A percentile compares a stretch with the other conserved stretches of the same genome.
phyloP scores from a whole-genome alignment of 768 basidiomycete species.

The Phylloporus sp. region DNA sequence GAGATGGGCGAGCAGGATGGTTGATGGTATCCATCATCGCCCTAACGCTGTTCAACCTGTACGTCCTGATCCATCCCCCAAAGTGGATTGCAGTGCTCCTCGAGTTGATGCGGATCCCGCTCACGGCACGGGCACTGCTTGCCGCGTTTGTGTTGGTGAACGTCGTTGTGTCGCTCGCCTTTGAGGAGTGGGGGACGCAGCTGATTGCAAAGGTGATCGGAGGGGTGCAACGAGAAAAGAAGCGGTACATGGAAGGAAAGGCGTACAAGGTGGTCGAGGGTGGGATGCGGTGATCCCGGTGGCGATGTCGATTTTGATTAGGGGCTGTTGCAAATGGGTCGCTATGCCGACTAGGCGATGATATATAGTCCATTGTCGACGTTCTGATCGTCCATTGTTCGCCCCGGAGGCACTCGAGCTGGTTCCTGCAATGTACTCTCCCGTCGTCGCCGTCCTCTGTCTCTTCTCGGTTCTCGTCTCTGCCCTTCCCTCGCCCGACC shows the following conservation, averaged over 20 bases:
- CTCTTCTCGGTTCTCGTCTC: conserved; percentile 23
- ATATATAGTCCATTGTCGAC: conserved; percentile 2
- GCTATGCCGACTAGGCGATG: conserved; percentile 14
- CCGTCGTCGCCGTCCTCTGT: conserved; percentile 19
- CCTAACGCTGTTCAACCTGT: conserved; percentile 67
- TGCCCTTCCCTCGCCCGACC: conserved; percentile 24
- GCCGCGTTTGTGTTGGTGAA: conserved; percentile 65
- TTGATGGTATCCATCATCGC: conserved; percentile 72
- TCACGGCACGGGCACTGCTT: conserved; percentile 64
- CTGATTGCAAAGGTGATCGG: conserved; percentile 54
- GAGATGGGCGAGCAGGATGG: conserved; percentile 46
- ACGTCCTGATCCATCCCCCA: conserved; percentile 73
- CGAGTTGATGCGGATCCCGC: conserved; percentile 71
- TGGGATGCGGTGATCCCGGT: conserved; percentile 43
- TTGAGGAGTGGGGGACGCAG: conserved; percentile 72
- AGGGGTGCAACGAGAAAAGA: conserved; percentile 37
- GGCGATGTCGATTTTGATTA: neutral
- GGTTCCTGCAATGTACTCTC: conserved; percentile 30
- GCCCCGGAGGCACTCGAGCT: conserved; percentile 39
- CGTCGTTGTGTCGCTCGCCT: conserved; percentile 62
- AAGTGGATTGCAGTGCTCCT: conserved; percentile 54
- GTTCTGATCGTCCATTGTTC: neutral
- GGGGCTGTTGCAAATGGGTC: conserved; percentile 7
- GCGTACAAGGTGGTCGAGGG: conserved; percentile 83
- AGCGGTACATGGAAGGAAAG: conserved; percentile 60